phyloP scores from a whole-genome alignment of 1,284 basidiomycete species.

The Athelia psychrophila region DNA sequence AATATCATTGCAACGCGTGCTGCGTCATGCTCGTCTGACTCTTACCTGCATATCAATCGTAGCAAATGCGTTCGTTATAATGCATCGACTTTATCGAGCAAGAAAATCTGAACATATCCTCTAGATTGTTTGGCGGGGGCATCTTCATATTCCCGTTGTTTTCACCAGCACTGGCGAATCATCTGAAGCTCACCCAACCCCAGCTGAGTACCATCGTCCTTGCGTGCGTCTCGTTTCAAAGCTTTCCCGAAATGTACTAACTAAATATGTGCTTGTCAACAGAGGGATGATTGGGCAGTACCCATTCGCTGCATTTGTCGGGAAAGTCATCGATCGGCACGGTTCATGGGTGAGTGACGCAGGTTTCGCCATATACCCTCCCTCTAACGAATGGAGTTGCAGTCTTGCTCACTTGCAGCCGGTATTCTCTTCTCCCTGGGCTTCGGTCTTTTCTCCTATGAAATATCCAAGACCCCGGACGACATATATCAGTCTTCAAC shows the following conservation, averaged over 20 bases:
- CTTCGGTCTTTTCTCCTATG: constrained; percentile 59
- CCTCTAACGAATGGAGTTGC: too few relatives aligned
- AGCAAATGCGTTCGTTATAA: constrained; percentile 57
- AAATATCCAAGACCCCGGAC: constrained; percentile 44
- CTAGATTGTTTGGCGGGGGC: constrained; percentile 68
- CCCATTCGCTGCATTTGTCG: constrained; percentile 57
- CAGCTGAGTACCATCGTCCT: constrained; percentile 77
- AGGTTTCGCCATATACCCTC: too few relatives aligned
- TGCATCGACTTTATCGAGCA: not conserved
- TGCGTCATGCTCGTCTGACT: constrained; percentile 3
- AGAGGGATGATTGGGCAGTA: constrained; percentile 73
- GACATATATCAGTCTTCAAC: constrained; percentile 34
- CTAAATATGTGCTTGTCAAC: not conserved
- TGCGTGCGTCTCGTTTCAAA: constrained; percentile 39
- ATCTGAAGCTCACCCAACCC: constrained; percentile 65
- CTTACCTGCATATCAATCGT: constrained; percentile 54
- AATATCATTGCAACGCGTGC: not conserved
- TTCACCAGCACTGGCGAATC: constrained; percentile 55
- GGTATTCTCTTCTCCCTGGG: constrained; percentile 55
- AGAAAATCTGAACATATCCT: constrained; percentile 1
- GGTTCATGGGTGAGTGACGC: constrained; percentile 44
- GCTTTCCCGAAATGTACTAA: constrained; percentile 1
- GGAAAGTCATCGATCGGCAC: constrained; percentile 54
- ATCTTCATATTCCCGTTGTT: constrained; percentile 76
- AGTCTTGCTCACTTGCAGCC: constrained; percentile 58